These are phyloP conservation scores for Linaria vulgaris DNA, from an alignment of 257 asterid species.

Conservation along the genomic window DNA sequence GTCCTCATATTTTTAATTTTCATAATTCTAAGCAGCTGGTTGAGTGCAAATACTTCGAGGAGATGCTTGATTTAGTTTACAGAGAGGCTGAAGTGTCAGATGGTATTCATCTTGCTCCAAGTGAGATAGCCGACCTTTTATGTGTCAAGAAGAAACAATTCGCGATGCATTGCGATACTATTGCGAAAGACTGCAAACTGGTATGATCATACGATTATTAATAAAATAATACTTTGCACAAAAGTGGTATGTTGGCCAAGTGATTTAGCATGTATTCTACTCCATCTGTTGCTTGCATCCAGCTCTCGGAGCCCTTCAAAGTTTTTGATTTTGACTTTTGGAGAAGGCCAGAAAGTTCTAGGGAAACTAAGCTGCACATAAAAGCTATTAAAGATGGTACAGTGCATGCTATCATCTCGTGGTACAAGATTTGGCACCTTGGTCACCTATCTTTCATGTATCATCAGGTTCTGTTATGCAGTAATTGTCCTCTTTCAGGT, in stretches of 20 bases:
- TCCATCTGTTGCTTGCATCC: slow-evolving; percentile 32
- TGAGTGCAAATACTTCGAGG: slow-evolving; percentile 67
- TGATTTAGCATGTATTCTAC: slow-evolving; percentile 20
- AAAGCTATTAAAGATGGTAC: slow-evolving; percentile 75
- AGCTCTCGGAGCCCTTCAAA: slow-evolving; percentile 95
- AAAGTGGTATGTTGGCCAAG: not conserved
- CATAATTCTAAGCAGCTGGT: slow-evolving; percentile 55
- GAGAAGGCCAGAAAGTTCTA: slow-evolving; percentile 80
- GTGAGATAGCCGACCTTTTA: slow-evolving; percentile 47
- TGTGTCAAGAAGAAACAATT: slow-evolving; percentile 58
- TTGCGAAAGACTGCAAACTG: slow-evolving; percentile 68
- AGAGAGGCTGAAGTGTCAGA: slow-evolving; percentile 67
- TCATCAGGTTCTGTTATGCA: slow-evolving; percentile 20
- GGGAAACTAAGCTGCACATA: slow-evolving; percentile 60
- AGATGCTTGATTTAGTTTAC: slow-evolving; percentile 64
- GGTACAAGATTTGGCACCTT: slow-evolving; percentile 52
- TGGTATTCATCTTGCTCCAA: slow-evolving; percentile 69
- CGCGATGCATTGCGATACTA: slow-evolving; percentile 88
- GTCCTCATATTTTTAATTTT: slow-evolving; percentile 11
- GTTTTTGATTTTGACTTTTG: slow-evolving; percentile 92
- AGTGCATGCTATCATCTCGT: slow-evolving; percentile 88
- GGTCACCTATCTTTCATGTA: slow-evolving; percentile 23
- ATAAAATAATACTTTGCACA: not conserved
- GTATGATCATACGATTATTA: slow-evolving; percentile 34
- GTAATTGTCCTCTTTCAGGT: slow-evolving; percentile 52